phyloP scores from a whole-genome alignment of 345 rosid genomes.

The Capsella bursapastoris region DNA sequence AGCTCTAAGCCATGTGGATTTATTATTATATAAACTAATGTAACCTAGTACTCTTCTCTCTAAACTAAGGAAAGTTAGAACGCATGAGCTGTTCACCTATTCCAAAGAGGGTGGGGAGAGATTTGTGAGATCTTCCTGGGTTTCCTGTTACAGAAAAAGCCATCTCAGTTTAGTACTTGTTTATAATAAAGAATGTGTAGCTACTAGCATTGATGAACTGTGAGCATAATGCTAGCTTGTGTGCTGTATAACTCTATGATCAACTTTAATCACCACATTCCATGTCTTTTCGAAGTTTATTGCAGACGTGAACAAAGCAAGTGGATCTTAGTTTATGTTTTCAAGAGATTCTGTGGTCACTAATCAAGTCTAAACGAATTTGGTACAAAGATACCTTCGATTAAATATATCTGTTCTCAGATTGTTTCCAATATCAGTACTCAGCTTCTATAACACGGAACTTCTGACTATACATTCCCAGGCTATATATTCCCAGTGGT shows the following conservation, averaged over 20 bases:
- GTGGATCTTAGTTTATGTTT: constrained; percentile 42
- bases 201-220: constrained; percentile 41
- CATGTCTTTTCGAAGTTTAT: constrained; percentile 33
- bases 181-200: constrained; percentile 32
- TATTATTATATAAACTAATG: constrained; percentile 29
- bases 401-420: constrained; percentile 25
- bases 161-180: constrained; percentile 26
- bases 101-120: constrained; percentile 43
- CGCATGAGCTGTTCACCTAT: constrained; percentile 43
- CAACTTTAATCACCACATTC: constrained; percentile 31
- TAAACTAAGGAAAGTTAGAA: constrained; percentile 27
- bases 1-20: constrained; percentile 39
- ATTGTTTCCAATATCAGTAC: constrained; percentile 3
- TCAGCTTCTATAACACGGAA: constrained; percentile 20
- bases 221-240: constrained; percentile 41
- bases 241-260: constrained; percentile 44
- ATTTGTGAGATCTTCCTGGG: constrained; percentile 43
- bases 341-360: constrained; percentile 40
- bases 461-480: constrained; percentile 22
- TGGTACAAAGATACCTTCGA: constrained; percentile 39
- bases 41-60: constrained; percentile 38
- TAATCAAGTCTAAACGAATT: background rate
- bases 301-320: constrained; percentile 32
- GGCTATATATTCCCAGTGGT: constrained; percentile 6
- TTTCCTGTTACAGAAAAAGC: constrained; percentile 41